Evolutionary conservation across 176 grass and related monocot genomes (phyloP), one percentile per base, ranked within the genome.

Genomic region (Carex parvula): DNA sequence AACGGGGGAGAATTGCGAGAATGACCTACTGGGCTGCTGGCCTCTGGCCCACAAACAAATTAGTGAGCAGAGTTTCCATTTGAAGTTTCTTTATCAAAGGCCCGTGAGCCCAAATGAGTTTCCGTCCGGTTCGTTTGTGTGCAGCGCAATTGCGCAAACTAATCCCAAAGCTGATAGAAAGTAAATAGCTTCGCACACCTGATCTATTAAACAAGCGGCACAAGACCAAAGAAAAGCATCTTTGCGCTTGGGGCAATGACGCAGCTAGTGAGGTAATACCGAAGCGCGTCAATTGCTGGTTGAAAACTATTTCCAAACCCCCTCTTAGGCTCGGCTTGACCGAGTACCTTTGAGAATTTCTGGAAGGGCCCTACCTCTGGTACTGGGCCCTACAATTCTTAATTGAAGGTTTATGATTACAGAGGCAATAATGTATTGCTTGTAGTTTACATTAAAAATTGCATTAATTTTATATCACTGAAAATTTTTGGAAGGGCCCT

Each of bases 201-300:
- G 21, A 7, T 13, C 22, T 75, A 75, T 75, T 30, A 54, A 75
- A 30, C 5, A 8, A n/a, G 71, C 6, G 71, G 46, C 46, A 53
- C 21, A 30, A 24, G 3, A 2, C 1, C 10, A 0, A 1, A 6
- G 4, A 2, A 10, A 32, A 0, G 6, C 6, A 88, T 97, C 91
- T 91, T 91, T 97, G 94, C 89, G 94, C 94, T 93, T 93, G 91
- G 94, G 91, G 89, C 91, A 93, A 91, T 91, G 91, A 93, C 87
- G 89, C 87, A 89, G 87, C 87, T 89, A 86, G 87, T 89, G 87
- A 89, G 87, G 87, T 89, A 4, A 74, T 74, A 85, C 85, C 85
- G 85, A 87, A 64, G 85, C 87, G 87, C 87, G 87, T 88, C 87
- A 88, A 88, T 88, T 88, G 82, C 87, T 88, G 87, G 87, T 88